Evolutionary conservation across 1,139 yeast species (phyloP).

Genomic region (Blastobotrys persicus): DNA sequence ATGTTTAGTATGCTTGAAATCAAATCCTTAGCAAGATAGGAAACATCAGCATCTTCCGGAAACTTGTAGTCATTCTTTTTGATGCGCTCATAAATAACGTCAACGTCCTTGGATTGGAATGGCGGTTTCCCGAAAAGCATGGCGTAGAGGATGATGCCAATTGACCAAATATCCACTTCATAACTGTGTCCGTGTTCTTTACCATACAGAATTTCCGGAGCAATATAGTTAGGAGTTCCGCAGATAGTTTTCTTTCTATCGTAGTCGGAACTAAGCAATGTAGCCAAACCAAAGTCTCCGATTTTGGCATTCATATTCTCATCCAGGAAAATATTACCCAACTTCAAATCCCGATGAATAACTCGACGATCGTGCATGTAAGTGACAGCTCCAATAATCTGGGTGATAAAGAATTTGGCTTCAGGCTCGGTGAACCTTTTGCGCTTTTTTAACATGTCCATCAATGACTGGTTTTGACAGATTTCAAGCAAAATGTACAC

Average conservation of each 20-base stretch:
- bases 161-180: conserved; percentile 96
- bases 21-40: conserved; percentile 67
- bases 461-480: conserved; percentile 73
- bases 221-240: conserved; percentile 97
- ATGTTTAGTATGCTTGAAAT: conserved; percentile 70
- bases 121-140: conserved; percentile 93
- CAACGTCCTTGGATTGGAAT: conserved; percentile 93
- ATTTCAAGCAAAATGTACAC: conserved; percentile 91
- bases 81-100: conserved; percentile 86
- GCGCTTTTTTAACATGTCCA: conserved; percentile 86
- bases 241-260: conserved; percentile 90
- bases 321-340: conserved; percentile 92
- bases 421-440: conserved; percentile 86
- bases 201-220: conserved; percentile 93
- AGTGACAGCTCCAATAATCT: conserved; percentile 88
- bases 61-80: conserved; percentile 77
- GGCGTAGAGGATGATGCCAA: conserved; percentile 94
- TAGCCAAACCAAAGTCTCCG: conserved; percentile 96
- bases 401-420: conserved; percentile 85
- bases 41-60: conserved; percentile 70
- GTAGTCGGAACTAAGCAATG: conserved; percentile 66
- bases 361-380: conserved; percentile 90
- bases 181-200: conserved; percentile 85
- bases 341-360: conserved; percentile 92
- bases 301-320: conserved; percentile 88